Evolutionary conservation across 1,284 basidiomycete genomes (phyloP), one percentile per base, ranked within the genome.

Genomic region (Microbotryum lychnidis-dioicae): DNA sequence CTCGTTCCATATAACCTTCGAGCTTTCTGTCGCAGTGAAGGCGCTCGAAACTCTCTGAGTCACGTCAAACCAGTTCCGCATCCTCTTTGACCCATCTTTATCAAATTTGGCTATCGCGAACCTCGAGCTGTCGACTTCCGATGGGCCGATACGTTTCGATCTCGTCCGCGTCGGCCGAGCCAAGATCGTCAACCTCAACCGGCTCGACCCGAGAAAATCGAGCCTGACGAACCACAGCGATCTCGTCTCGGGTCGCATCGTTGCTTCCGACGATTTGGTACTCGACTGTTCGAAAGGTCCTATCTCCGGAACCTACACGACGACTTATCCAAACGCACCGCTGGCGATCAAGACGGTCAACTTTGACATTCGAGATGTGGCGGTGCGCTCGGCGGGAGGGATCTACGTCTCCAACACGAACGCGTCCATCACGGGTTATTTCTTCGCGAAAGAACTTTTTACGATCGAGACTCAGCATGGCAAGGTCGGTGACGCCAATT

Each of bases 1-100:
- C 51, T 53, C 51, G 20, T 53, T 29, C 51, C 51, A 53, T 18
- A 23, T 53, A 20, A 53, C 51, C n/a, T n/a, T 53, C n/a, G n/a
- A 29, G 25, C n/a, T 53, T 12, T 27, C 51, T 14, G 21, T 33
- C 14, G 33, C 51, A 2, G 37, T 42, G 9, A 16, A 42, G 37
- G 37, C 37, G 37, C 37, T 42, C 16, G 37, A 42, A 18, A 42
- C 37, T 9, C 37, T 42, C 16, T 2, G 37, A 1, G 37, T 42
- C 37, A 1, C 37, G 37, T 16, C 37, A 16, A 42, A 42, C 37
- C 37, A 42, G 37, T 42, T 42, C 14, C 37, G 37, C 12, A 42
- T 16, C 33, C 9, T 25, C 12, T 53, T 53, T 33, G 51, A 53
- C 29, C 51, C 51, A n/a, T 25, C 21, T 9, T 20, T 53, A 14